Evolutionary conservation across 2,329 filamentous ascomycete species (phyloP), one percentile per base, ranked within the genome.

Genomic region (Cordyceps sp.): DNA sequence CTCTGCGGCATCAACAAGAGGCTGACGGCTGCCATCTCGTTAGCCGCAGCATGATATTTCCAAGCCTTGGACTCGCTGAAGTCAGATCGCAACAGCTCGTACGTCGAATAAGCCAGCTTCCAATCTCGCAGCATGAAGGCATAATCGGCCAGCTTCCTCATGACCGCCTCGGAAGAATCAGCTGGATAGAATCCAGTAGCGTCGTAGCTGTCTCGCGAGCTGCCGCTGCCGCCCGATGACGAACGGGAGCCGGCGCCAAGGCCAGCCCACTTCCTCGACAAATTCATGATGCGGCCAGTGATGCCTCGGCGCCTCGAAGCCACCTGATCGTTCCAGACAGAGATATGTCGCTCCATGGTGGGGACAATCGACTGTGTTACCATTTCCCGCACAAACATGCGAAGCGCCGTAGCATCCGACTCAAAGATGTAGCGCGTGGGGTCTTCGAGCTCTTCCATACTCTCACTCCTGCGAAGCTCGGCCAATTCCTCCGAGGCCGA

Each of bases 81-180:
- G 51, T 98, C 92, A 7, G 77, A 71, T 33, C 84, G 73, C 8
- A 98, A 59, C 5, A 98, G 68, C 35, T 98, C 88, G 50, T 94
- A 98, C 1, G 83, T 93, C 10, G 79, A 85, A 43, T 90, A 73
- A 9, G 90, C 83, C 23, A 98, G 61, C 54, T 92, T 94, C 74
- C 80, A 98, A 53, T 98, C 92, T 21, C 90, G 73, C 24, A 98
- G 66, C 86, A 98, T 94, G 47, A 98, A 93, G 10, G 85, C 78
- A 55, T 88, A 96, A 50, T 98, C 90, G 27, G 83, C 90, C 30
- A 98, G 62, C 48, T 92, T 93, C 23, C 90, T 77, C 72, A 98
- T 82, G 31, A 90, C 69, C 4, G 88, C 86, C 59, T 98, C 92
- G 0, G 85, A 76, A 0, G 80, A 63, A 39, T 93, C 84, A 1